Evolutionary conservation across 2,329 filamentous ascomycete genomes (phyloP).

Genomic region (Aureobasidium subglaciale): DNA sequence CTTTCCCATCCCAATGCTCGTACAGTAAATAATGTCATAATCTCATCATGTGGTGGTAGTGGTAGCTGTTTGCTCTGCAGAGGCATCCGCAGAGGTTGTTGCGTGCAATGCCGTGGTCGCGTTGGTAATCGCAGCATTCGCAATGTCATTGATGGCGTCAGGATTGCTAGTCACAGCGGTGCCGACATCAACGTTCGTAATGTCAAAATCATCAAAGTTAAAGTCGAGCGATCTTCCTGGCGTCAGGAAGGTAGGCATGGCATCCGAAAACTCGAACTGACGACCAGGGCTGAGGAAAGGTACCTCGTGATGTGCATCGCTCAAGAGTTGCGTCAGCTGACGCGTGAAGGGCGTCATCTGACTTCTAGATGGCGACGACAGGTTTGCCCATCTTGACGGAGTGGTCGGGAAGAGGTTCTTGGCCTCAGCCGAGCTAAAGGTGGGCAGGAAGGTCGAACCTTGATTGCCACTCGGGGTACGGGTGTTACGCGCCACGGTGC

Average conservation of each 20-base stretch:
- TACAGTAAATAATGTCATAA: conserved; percentile 13
- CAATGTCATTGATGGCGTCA: not conserved
- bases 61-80: not conserved
- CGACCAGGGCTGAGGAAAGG: conserved; percentile 24
- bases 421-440: conserved; percentile 25
- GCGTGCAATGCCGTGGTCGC: conserved; percentile 7
- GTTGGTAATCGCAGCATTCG: not conserved
- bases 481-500: conserved; percentile 15
- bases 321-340: conserved; percentile 58
- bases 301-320: conserved; percentile 34
- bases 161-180: not conserved
- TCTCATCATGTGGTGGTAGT: conserved; percentile 4
- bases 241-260: conserved; percentile 26
- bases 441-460: conserved; percentile 30
- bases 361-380: conserved; percentile 21
- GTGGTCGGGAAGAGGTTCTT: conserved; percentile 22
- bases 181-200: conserved; percentile 1
- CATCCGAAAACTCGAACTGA: conserved; percentile 26
- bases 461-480: conserved; percentile 23
- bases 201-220: conserved; percentile 7
- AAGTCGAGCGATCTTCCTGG: conserved; percentile 25
- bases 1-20: not conserved
- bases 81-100: not conserved
- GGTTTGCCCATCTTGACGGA: conserved; percentile 30
- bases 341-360: conserved; percentile 53